A percentile compares a stretch with the other conserved stretches of the same genome.
Evolutionary conservation across 2,329 filamentous ascomycete genomes (phyloP).

Genomic region (Dactylonectria macrodidyma): DNA sequence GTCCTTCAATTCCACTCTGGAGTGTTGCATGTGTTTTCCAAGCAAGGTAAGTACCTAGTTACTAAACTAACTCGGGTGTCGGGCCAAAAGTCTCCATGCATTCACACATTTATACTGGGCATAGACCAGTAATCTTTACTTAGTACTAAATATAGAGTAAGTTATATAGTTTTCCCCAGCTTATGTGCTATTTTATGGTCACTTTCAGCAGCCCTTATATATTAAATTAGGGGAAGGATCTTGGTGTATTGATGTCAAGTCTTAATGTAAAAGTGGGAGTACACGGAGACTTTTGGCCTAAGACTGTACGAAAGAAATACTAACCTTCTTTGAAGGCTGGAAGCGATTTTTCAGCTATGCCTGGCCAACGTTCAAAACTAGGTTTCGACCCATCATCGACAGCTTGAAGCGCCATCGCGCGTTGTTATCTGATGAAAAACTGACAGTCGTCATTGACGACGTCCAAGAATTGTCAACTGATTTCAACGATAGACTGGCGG

Average conservation of each 20-base stretch:
- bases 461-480: neutral
- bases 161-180: too few species aligned
- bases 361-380: constrained; percentile 3
- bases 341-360: neutral
- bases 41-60: neutral
- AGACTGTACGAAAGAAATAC: too few species aligned
- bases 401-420: neutral
- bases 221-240: too few species aligned
- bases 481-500: neutral
- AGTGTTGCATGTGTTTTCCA: neutral
- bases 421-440: neutral
- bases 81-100: too few species aligned
- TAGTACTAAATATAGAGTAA: too few species aligned
- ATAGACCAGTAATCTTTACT: too few species aligned
- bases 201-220: too few species aligned
- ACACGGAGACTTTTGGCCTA: neutral
- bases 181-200: too few species aligned
- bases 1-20: neutral
- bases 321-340: neutral
- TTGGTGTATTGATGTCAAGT: too few species aligned
- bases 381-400: neutral
- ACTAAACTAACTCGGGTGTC: too few species aligned
- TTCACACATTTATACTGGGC: too few species aligned
- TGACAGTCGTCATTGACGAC: neutral
- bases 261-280: too few species aligned